phyloP scores from a whole-genome alignment of 306 rosid genomes.

The Lotus japonicus region DNA sequence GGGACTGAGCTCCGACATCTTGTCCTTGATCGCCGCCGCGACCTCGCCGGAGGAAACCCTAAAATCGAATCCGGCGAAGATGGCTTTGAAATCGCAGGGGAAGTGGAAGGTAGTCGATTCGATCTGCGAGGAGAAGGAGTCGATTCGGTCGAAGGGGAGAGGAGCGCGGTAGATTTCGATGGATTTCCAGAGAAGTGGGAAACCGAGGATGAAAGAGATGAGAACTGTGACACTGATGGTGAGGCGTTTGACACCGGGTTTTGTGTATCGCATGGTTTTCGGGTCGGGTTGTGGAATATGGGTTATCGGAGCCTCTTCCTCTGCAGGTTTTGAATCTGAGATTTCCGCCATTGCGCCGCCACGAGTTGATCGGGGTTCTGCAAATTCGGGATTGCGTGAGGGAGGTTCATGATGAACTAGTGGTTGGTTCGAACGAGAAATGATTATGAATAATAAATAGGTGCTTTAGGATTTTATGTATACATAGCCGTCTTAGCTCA shows the following conservation, averaged over 20 bases:
- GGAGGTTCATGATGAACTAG: background rate
- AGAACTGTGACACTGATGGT: constrained; percentile 57
- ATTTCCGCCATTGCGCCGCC: constrained; percentile 52
- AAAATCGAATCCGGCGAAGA: constrained; percentile 61
- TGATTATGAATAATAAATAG: too few species aligned
- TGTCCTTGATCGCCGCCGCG: constrained; percentile 29
- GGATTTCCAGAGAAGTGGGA: constrained; percentile 77
- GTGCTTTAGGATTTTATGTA: too few species aligned
- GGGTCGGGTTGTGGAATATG: constrained; percentile 32
- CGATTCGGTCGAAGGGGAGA: constrained; percentile 68
- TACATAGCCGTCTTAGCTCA: background rate
- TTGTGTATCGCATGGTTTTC: constrained; percentile 57
- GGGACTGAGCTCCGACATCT: constrained; percentile 37
- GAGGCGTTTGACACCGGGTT: constrained; percentile 83
- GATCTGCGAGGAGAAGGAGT: constrained; percentile 52
- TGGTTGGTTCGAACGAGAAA: background rate
- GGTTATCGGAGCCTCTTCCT: background rate
- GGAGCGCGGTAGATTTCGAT: constrained; percentile 90
- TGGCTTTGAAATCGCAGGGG: constrained; percentile 68
- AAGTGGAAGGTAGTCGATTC: constrained; percentile 53
- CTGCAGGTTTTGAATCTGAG: constrained; percentile 29
- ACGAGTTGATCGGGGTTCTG: background rate
- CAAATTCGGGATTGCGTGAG: background rate
- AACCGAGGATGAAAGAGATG: constrained; percentile 67
- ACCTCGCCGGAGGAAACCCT: constrained; percentile 22